phyloP scores from a whole-genome alignment of 2,329 filamentous ascomycete species.

The Cercospora nicotianae region DNA sequence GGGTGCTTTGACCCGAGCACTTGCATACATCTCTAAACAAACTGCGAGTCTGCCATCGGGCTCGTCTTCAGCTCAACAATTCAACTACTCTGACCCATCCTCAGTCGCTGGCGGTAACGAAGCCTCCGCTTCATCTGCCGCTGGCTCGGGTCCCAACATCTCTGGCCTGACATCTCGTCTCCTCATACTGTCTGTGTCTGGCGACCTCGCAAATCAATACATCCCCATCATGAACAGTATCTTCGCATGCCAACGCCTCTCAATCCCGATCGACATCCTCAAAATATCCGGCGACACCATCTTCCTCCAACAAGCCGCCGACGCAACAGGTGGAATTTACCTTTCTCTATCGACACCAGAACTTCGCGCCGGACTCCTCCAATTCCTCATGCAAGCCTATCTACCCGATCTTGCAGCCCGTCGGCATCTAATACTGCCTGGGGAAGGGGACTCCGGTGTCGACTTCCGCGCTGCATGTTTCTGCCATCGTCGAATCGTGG shows the following conservation, averaged over 20 bases:
- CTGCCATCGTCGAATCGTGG: slow-evolving; percentile 87
- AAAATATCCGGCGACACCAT: slow-evolving; percentile 83
- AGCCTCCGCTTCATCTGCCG: slow-evolving; percentile 44
- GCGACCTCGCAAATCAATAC: slow-evolving; percentile 84
- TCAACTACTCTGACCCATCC: slow-evolving; percentile 58
- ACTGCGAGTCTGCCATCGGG: slow-evolving; percentile 47
- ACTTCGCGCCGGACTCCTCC: slow-evolving; percentile 63
- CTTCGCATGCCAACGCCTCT: slow-evolving; percentile 86
- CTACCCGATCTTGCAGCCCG: slow-evolving; percentile 68
- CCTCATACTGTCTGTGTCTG: slow-evolving; percentile 84
- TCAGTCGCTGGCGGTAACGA: slow-evolving; percentile 53
- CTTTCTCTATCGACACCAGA: slow-evolving; percentile 51
- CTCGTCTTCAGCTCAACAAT: slow-evolving; percentile 54
- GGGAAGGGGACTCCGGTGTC: slow-evolving; percentile 68
- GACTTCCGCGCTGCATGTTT: slow-evolving; percentile 99
- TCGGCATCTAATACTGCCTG: slow-evolving; percentile 70
- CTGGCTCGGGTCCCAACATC: slow-evolving; percentile 38
- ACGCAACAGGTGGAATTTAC: slow-evolving; percentile 70
- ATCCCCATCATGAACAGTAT: slow-evolving; percentile 99
- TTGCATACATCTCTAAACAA: slow-evolving; percentile 86
- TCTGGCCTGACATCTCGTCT: slow-evolving; percentile 73
- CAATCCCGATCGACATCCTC: slow-evolving; percentile 88
- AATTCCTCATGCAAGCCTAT: slow-evolving; percentile 94
- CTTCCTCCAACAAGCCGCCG: slow-evolving; percentile 87
- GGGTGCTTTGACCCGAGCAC: slow-evolving; percentile 83